Evolutionary conservation across 495 filamentous ascomycete genomes (phyloP), one percentile per base, ranked within the genome.

Genomic region (Podospora anserina): DNA sequence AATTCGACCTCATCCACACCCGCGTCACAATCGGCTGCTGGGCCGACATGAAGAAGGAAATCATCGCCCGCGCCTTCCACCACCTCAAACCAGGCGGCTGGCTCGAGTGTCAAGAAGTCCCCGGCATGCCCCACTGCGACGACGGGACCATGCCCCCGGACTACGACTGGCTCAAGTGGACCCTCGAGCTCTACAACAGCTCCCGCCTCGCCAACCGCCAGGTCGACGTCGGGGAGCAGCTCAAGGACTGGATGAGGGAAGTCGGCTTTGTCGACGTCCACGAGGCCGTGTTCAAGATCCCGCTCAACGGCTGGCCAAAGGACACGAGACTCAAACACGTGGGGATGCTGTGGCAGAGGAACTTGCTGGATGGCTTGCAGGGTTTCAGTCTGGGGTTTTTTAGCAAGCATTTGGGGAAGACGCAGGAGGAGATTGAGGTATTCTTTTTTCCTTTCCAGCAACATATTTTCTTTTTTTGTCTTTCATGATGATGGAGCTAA

Each of bases 41-140:
- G 74, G 70, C 69, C 6, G 81, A 85, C 66, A 82, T 81, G 69
- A 69, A 78, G 61, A 60, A 26, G 1, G 76, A 82, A 18, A 77
- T 85, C 30, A 69, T 81, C 32, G 74, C 72, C 34, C 74, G 71
- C 27, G 78, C 77, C 15, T 82, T 78, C 57, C 64, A 82, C 54
- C 82, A 88, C 64, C 81, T 88, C 23, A 83, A 85, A 69, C 88
- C 89, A 0, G 88, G 88, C n/a, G 88, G 88, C 39, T 91, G 84
- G 75, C 76, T 90, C 57, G 89, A 91, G 76, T 83, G 83, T 66
- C 87, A 90, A 68, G 89, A 92, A 68, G 69, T 87, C 28, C 82
- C 86, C 64, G 79, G 79, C n/a, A 80, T 79, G n/a, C 83, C 83
- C 4, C 74, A 76, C 64, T 89, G 86, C 70, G 89, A 91, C 69